These are phyloP conservation scores for Blastocystis sp. DNA, from an alignment of 352 stramenopile species.

Conservation along the genomic window DNA sequence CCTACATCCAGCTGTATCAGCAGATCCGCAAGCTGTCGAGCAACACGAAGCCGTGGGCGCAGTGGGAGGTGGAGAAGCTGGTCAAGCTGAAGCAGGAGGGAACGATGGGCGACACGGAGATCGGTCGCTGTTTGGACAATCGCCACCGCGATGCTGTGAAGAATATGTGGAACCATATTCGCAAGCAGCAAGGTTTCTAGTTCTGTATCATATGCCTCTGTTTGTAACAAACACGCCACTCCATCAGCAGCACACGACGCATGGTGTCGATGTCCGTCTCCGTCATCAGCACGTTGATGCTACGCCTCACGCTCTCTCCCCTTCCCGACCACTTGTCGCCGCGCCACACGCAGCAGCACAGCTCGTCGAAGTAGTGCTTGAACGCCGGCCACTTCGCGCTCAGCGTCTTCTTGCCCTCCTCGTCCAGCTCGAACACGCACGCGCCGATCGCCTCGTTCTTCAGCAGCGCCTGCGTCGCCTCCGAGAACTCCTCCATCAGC, in stretches of 20 bases:
- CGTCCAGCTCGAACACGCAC: conserved; percentile 62
- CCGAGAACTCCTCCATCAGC: conserved; percentile 22
- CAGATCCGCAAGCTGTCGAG: conserved; percentile 37
- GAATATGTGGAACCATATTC: conserved; percentile 57
- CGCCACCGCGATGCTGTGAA: conserved; percentile 59
- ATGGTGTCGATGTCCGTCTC: conserved; percentile 67
- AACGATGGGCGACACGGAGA: conserved; percentile 49
- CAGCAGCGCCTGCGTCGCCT: conserved; percentile 21
- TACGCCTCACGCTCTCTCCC: conserved; percentile 14
- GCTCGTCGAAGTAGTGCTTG: conserved; percentile 36
- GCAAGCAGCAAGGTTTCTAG: conserved; percentile 7
- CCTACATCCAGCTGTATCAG: conserved; percentile 62
- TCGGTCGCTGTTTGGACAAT: conserved; percentile 42
- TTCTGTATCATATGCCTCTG: not conserved
- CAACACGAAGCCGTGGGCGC: conserved; percentile 38
- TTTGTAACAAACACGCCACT: conserved; percentile 41
- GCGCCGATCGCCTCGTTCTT: conserved; percentile 13
- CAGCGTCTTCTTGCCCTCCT: conserved; percentile 42
- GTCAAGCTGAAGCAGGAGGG: conserved; percentile 30
- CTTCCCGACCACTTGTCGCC: conserved; percentile 33
- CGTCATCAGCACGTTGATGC: conserved; percentile 65
- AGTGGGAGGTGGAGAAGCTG: conserved; percentile 44
- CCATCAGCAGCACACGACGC: conserved; percentile 42
- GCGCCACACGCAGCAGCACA: conserved; percentile 62
- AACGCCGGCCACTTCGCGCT: conserved; percentile 44